A percentile compares a stretch with the other conserved stretches of the same genome.
These are phyloP conservation scores for Trypanosoma conorhini DNA, from an alignment of 208 protist genomes.

Conservation along the genomic window DNA sequence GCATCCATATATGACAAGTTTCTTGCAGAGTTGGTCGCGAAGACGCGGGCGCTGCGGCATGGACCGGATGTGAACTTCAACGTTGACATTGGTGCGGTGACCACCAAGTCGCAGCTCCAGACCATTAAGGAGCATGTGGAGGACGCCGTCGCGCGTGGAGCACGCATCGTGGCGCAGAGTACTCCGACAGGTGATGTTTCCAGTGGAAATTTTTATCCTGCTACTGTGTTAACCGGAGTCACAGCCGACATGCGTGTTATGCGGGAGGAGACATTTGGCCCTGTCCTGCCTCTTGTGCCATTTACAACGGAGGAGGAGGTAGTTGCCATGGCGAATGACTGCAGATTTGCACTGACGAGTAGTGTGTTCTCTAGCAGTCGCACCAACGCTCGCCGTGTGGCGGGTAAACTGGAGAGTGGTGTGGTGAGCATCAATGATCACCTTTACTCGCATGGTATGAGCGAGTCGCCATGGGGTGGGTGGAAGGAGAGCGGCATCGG, in stretches of 20 bases:
- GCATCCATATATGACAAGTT: slow-evolving; percentile 71
- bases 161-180: slow-evolving; percentile 74
- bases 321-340: slow-evolving; percentile 74
- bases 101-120: slow-evolving; percentile 60
- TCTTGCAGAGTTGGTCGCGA: slow-evolving; percentile 52
- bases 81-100: slow-evolving; percentile 75
- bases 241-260: slow-evolving; percentile 84
- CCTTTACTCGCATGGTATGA: slow-evolving; percentile 64
- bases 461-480: slow-evolving; percentile 86
- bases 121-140: slow-evolving; percentile 66
- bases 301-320: slow-evolving; percentile 81
- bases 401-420: slow-evolving; percentile 63
- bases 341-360: slow-evolving; percentile 68
- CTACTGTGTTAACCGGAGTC: slow-evolving; percentile 82
- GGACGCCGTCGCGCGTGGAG: slow-evolving; percentile 65
- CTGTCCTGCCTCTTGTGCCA: slow-evolving; percentile 76
- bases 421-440: slow-evolving; percentile 88
- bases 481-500: slow-evolving; percentile 89
- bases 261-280: slow-evolving; percentile 93
- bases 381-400: slow-evolving; percentile 38
- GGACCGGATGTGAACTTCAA: slow-evolving; percentile 55
- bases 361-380: slow-evolving; percentile 69
- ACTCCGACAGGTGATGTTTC: slow-evolving; percentile 36
- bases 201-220: slow-evolving; percentile 76
- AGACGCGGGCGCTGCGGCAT: slow-evolving; percentile 76